Evolutionary conservation across 768 basidiomycete species (phyloP), one percentile per base, ranked within the genome.

Genomic region (Thelephora aurantiotincta): DNA sequence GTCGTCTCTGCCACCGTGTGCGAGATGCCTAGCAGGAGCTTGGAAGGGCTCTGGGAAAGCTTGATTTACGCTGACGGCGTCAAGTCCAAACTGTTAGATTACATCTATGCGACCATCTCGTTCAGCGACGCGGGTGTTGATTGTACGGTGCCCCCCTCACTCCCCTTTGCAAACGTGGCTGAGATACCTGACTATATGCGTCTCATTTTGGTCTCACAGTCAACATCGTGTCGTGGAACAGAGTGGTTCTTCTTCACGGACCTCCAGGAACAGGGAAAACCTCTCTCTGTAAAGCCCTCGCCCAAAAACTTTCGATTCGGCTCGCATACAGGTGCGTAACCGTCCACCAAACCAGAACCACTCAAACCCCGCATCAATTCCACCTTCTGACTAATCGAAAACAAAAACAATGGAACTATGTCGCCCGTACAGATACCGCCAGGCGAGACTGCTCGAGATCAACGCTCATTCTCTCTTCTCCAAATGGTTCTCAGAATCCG

Each of bases 261-360:
- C 96, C 96, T 19, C 96, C 96, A 1, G 96, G 96, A 0, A 97
- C 96, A 1, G 94, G 96, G 11, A 98, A 99, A 67, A 98, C 96
- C 0, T 91, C 88, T 1, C 69, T 99, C 1, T 97, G 92, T 60
- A 77, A 91, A 36, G 94, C 94, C 9, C 70, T 99, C 5, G 91
- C 96, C 1, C 96, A 99, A 55, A 99, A 98, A 56, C 71, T 98
- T 9, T 80, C 92, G 0, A 89, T 98, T 50, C 78, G 96, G 23
- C 71, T 98, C 6, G 85, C 86, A 0, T 78, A 87, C 57, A 73
- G 85, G 91, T 86, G 48, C 36, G 72, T 57, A n/a, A 19, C 18
- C 35, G 22, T 6, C 37, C 36, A 30, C 23, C 4, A 13, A 5
- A 38, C 37, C 37, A 43, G 3, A 19, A 19, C 13, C 22, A 5